Evolutionary conservation across 352 stramenopile species (phyloP).

Genomic region (Globisporangium parvum): DNA sequence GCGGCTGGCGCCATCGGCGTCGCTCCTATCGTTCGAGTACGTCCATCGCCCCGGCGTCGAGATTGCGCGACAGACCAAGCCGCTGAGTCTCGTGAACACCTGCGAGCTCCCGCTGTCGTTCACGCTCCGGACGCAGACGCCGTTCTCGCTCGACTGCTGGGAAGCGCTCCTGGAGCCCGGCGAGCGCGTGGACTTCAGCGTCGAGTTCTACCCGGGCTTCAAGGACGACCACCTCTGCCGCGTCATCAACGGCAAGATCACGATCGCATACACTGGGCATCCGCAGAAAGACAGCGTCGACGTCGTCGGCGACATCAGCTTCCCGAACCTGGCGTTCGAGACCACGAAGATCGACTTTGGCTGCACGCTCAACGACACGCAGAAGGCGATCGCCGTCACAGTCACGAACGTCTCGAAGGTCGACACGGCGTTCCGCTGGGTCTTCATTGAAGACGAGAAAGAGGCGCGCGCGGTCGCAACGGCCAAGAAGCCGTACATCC

Average conservation of each 20-base stretch:
- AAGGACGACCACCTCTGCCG: slow-evolving; percentile 89
- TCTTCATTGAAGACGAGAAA: slow-evolving; percentile 92
- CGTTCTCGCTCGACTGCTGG: slow-evolving; percentile 90
- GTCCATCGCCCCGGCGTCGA: slow-evolving; percentile 69
- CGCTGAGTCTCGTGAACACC: slow-evolving; percentile 81
- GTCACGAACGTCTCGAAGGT: slow-evolving; percentile 91
- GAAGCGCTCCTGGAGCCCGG: slow-evolving; percentile 82
- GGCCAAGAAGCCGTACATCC: slow-evolving; percentile 80
- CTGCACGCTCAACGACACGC: slow-evolving; percentile 94
- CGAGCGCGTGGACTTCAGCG: slow-evolving; percentile 71
- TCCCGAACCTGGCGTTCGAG: slow-evolving; percentile 93
- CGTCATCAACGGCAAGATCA: slow-evolving; percentile 78
- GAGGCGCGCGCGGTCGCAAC: slow-evolving; percentile 51
- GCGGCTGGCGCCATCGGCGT: slow-evolving; percentile 66
- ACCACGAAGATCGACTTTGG: slow-evolving; percentile 90
- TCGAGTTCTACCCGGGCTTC: slow-evolving; percentile 93
- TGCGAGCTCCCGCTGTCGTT: slow-evolving; percentile 89
- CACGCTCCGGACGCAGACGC: slow-evolving; percentile 82
- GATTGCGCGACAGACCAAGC: slow-evolving; percentile 59
- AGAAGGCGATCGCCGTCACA: slow-evolving; percentile 79
- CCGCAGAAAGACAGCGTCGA: slow-evolving; percentile 88
- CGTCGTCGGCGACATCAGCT: slow-evolving; percentile 90
- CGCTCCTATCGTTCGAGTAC: slow-evolving; percentile 84
- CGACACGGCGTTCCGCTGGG: slow-evolving; percentile 85
- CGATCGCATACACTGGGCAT: slow-evolving; percentile 83